phyloP scores from a whole-genome alignment of 352 stramenopile species.

The Phytophthora multivora region DNA sequence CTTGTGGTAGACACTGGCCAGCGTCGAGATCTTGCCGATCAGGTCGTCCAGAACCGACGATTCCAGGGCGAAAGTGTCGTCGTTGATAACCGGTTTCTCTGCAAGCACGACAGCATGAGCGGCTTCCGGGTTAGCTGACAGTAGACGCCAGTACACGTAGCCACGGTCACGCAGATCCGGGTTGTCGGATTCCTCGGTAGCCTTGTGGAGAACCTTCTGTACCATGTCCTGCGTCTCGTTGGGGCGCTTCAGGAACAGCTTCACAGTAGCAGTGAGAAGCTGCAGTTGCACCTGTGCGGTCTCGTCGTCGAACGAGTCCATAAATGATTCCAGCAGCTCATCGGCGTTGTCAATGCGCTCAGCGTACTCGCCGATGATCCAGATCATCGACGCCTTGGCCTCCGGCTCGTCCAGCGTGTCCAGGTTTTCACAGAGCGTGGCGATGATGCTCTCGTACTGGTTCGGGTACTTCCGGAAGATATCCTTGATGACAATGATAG shows the following conservation, averaged over 20 bases:
- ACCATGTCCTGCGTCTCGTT: slow-evolving; percentile 97
- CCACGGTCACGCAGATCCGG: slow-evolving; percentile 98
- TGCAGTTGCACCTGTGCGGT: slow-evolving; percentile 97
- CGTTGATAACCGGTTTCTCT: slow-evolving; percentile 99
- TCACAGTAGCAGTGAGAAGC: slow-evolving; percentile 98
- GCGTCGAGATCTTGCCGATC: slow-evolving; percentile 97
- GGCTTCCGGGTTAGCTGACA: slow-evolving; percentile 98
- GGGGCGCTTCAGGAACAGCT: slow-evolving; percentile 98
- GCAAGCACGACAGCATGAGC: slow-evolving; percentile 97
- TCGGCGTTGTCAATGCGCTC: slow-evolving; percentile 99
- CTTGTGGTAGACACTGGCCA: slow-evolving; percentile 99
- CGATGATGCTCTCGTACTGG: slow-evolving; percentile 99
- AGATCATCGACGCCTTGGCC: slow-evolving; percentile 99
- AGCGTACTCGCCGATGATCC: slow-evolving; percentile 99
- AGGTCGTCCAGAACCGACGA: slow-evolving; percentile 95
- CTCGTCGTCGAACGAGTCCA: slow-evolving; percentile 99
- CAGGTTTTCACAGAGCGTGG: slow-evolving; percentile 99
- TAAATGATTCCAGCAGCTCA: slow-evolving; percentile 98
- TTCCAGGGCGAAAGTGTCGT: slow-evolving; percentile 97
- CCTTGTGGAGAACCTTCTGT: slow-evolving; percentile 97
- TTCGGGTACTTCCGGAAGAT: slow-evolving; percentile 99
- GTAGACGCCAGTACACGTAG: slow-evolving; percentile 99
- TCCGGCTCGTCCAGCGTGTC: slow-evolving; percentile 99
- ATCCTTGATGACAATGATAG: slow-evolving; percentile 99
- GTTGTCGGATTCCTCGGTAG: slow-evolving; percentile 98